Evolutionary conservation across 768 basidiomycete genomes (phyloP).

Genomic region (Leccinum longicurvipes): DNA sequence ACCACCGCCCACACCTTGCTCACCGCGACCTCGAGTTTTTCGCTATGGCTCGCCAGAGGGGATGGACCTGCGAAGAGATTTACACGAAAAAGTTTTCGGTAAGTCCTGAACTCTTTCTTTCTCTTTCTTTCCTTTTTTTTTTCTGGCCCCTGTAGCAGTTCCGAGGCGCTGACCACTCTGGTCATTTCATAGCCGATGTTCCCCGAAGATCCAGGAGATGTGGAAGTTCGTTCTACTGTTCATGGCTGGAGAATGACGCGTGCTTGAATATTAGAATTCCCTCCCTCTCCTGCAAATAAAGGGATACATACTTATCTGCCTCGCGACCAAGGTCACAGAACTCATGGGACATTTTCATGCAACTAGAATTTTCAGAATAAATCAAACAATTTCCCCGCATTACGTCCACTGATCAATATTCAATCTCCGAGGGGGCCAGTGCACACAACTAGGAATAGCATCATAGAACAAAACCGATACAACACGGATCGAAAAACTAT

Average conservation of each 20-base stretch:
- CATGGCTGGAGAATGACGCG: constrained; percentile 72
- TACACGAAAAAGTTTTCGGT: constrained; percentile 63
- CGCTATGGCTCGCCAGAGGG: constrained; percentile 49
- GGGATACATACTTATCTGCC: too few species aligned
- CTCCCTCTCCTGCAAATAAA: not conserved
- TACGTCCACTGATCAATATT: not conserved
- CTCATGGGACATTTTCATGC: not conserved
- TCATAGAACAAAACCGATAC: not conserved
- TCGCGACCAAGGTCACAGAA: not conserved
- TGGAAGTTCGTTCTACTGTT: constrained; percentile 72
- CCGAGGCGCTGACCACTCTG: not conserved
- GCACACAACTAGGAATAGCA: not conserved
- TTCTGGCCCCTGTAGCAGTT: not conserved
- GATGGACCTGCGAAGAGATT: constrained; percentile 75
- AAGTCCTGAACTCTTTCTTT: constrained; percentile 20
- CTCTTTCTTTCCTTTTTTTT: not conserved
- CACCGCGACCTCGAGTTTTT: constrained; percentile 85
- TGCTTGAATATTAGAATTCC: not conserved
- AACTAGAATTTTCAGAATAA: not conserved
- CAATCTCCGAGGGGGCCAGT: not conserved
- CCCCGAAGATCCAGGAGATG: constrained; percentile 79
- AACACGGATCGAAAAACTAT: not conserved
- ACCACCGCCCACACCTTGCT: constrained; percentile 83
- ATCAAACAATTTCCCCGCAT: not conserved
- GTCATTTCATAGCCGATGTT: constrained; percentile 72